Percentiles rank a stretch among this genome's conserved stretches.
Evolutionary conservation across 192 early-diverging fungal genomes (phyloP).

Genomic region (Chytriomyces sp.): DNA sequence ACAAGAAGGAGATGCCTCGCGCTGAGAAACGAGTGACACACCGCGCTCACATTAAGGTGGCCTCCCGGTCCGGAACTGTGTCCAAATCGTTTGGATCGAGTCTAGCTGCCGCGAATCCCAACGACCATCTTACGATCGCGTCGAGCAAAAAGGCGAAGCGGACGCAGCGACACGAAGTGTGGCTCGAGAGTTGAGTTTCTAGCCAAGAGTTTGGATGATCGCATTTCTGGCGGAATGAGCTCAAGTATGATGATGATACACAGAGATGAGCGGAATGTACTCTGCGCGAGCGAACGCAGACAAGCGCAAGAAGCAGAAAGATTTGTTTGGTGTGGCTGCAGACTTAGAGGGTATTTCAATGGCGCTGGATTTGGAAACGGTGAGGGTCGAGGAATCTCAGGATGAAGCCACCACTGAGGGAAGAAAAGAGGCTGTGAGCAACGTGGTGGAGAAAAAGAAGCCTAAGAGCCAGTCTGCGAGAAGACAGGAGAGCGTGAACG

Average conservation of each 20-base stretch:
- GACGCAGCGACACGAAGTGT: background rate
- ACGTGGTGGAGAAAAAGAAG: background rate
- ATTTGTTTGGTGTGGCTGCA: slow-evolving; percentile 10
- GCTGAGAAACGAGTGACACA: background rate
- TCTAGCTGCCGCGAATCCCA: background rate
- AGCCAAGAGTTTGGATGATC: too few species aligned
- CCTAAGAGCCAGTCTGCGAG: slow-evolving; percentile 8
- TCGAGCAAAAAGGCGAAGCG: slow-evolving; percentile 7
- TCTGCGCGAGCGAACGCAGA: slow-evolving; percentile 4
- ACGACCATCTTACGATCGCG: background rate
- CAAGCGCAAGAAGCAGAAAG: slow-evolving; percentile 6
- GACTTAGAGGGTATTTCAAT: slow-evolving; percentile 11
- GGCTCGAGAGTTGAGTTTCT: slow-evolving; percentile 27
- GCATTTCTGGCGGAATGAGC: background rate
- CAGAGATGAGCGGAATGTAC: slow-evolving; percentile 8
- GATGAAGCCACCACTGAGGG: background rate
- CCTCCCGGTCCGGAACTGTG: background rate
- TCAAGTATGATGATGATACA: background rate
- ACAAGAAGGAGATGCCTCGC: too few species aligned
- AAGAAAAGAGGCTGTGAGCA: background rate
- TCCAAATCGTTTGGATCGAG: too few species aligned
- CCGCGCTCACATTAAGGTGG: background rate
- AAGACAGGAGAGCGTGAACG: slow-evolving; percentile 5
- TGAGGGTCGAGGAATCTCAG: too few species aligned
- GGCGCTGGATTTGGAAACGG: background rate